phyloP scores from a whole-genome alignment of 202 grass and related monocot species.

The Panicum hallii region DNA sequence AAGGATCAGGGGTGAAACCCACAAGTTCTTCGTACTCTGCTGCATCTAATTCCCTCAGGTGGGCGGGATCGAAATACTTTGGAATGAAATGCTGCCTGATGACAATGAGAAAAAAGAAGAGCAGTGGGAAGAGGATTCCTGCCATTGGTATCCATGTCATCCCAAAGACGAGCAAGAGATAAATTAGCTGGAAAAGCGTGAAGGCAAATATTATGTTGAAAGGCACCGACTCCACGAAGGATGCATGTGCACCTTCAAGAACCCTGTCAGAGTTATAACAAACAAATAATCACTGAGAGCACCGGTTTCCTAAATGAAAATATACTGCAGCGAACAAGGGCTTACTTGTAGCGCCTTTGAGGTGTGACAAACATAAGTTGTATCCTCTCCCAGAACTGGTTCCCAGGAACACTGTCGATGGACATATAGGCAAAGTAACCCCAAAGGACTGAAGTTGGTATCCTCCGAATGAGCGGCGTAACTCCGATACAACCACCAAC shows the following conservation, averaged over 20 bases:
- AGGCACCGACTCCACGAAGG: conserved; percentile 80
- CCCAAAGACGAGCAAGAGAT: conserved; percentile 77
- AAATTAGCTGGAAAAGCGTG: conserved; percentile 81
- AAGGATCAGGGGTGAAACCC: conserved; percentile 46
- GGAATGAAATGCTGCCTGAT: conserved; percentile 81
- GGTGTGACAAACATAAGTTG: conserved; percentile 72
- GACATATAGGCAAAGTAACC: conserved; percentile 96
- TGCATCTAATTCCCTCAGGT: conserved; percentile 81
- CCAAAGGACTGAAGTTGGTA: conserved; percentile 89
- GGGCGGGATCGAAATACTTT: conserved; percentile 52
- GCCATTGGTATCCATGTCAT: conserved; percentile 83
- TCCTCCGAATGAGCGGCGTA: conserved; percentile 76
- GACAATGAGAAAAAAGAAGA: conserved; percentile 77
- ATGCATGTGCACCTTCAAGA: conserved; percentile 91
- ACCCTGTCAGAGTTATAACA: conserved; percentile 54
- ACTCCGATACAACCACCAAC: conserved; percentile 72
- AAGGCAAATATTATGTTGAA: conserved; percentile 71
- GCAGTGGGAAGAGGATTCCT: conserved; percentile 84
- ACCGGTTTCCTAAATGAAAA: not conserved
- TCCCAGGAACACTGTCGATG: conserved; percentile 83
- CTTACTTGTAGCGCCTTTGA: conserved; percentile 76
- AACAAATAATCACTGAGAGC: conserved; percentile 21
- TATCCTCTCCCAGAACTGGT: conserved; percentile 88
- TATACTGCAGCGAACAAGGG: not conserved
- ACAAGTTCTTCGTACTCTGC: conserved; percentile 86